Percentiles rank a stretch among this genome's conserved stretches.
These are phyloP conservation scores for Suillus sp. DNA, from an alignment of 768 basidiomycete genomes.

Conservation along the genomic window DNA sequence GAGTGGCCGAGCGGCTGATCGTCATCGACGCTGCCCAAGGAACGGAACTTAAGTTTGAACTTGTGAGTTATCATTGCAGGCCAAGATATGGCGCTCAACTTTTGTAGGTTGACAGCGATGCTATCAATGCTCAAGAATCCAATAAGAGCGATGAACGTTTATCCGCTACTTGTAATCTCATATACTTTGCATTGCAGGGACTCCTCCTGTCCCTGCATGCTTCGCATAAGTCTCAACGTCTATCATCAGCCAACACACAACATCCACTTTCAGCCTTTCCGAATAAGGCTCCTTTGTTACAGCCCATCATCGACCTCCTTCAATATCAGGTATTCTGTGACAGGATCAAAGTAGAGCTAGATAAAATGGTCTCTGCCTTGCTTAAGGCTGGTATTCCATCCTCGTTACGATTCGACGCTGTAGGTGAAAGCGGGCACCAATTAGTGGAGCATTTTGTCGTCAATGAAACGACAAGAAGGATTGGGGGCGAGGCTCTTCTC, in stretches of 20 bases:
- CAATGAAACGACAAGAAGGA: constrained; percentile 39
- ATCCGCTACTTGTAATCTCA: constrained; percentile 59
- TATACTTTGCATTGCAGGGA: constrained; percentile 63
- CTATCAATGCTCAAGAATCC: constrained; percentile 17
- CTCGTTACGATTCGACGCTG: constrained; percentile 57
- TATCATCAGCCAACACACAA: constrained; percentile 33
- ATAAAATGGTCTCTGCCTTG: constrained; percentile 51
- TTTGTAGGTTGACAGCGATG: constrained; percentile 38
- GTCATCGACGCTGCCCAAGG: constrained; percentile 76
- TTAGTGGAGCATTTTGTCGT: constrained; percentile 51
- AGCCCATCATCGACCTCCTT: constrained; percentile 74
- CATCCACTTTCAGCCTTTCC: constrained; percentile 12
- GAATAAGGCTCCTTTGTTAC: constrained; percentile 55
- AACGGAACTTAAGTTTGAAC: constrained; percentile 69
- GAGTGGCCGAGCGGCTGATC: constrained; percentile 77
- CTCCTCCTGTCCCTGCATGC: constrained; percentile 66
- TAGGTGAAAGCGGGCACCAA: constrained; percentile 67
- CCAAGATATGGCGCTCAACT: constrained; percentile 13
- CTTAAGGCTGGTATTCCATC: constrained; percentile 55
- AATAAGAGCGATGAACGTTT: constrained; percentile 21
- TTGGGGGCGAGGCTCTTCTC: constrained; percentile 75
- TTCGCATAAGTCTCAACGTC: constrained; percentile 44
- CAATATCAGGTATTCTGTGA: constrained; percentile 79
- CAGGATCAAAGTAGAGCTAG: constrained; percentile 60
- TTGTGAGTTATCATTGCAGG: constrained; percentile 50